A percentile compares a stretch with the other conserved stretches of the same genome.
These are phyloP conservation scores for Sclerotinia borealis DNA, from an alignment of 2,329 filamentous ascomycete genomes.

Conservation along the genomic window DNA sequence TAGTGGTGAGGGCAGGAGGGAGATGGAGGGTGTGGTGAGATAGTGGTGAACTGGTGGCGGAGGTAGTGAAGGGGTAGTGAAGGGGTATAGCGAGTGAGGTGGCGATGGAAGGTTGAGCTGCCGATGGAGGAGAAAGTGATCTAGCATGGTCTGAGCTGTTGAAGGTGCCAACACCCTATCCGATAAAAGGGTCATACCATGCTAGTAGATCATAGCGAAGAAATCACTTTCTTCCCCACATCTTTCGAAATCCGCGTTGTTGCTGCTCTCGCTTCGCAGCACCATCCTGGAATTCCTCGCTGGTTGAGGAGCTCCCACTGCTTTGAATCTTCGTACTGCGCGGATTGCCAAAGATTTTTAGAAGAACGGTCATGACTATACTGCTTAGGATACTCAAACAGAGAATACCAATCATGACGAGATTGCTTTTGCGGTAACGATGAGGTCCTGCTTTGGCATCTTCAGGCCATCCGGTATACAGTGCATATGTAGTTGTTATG, in stretches of 20 bases:
- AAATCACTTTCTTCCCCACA: conserved; percentile 27
- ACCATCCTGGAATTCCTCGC: conserved; percentile 48
- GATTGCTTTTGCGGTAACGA: conserved; percentile 76
- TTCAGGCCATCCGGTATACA: conserved; percentile 80
- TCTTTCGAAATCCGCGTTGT: conserved; percentile 51
- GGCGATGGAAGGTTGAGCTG: conserved; percentile 21
- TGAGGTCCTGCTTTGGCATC: conserved; percentile 63
- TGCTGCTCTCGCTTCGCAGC: conserved; percentile 52
- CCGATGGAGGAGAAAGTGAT: background rate
- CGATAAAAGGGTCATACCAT: background rate
- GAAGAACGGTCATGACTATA: conserved; percentile 58
- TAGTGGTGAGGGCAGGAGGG: too few species aligned
- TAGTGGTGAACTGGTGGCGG: too few species aligned
- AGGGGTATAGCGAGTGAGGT: background rate
- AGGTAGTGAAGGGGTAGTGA: too few species aligned
- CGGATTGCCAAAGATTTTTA: conserved; percentile 53
- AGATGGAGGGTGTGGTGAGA: background rate
- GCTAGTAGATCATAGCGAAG: background rate
- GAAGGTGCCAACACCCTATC: conserved; percentile 17
- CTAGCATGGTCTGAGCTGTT: conserved; percentile 19
- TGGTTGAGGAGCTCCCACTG: conserved; percentile 35
- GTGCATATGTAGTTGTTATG: conserved; percentile 80
- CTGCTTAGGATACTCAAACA: conserved; percentile 70
- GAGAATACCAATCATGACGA: conserved; percentile 83
- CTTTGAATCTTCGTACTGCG: conserved; percentile 42